phyloP scores from a whole-genome alignment of 768 basidiomycete genomes.

The Leucosporidium yakuticum region DNA sequence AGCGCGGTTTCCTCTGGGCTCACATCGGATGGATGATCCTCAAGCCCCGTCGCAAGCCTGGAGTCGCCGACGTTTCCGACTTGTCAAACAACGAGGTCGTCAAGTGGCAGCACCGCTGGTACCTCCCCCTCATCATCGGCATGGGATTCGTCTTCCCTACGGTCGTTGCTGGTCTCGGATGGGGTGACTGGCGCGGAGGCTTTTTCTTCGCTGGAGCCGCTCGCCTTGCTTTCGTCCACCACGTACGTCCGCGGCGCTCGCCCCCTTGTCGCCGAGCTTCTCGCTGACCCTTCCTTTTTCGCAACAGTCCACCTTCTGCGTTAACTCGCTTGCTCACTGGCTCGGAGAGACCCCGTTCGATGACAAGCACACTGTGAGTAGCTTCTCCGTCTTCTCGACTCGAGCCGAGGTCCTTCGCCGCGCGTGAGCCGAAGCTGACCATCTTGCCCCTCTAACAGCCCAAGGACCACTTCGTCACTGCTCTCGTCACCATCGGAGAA shows the following conservation, averaged over 20 bases:
- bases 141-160: slow-evolving; percentile 70
- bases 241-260: slow-evolving; percentile 53
- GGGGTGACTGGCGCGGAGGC: slow-evolving; percentile 72
- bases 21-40: slow-evolving; percentile 81
- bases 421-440: slow-evolving; percentile 32
- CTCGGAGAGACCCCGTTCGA: slow-evolving; percentile 76
- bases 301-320: slow-evolving; percentile 70
- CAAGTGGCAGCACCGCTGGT: slow-evolving; percentile 70
- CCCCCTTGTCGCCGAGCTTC: neutral
- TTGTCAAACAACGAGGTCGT: slow-evolving; percentile 63
- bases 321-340: slow-evolving; percentile 83
- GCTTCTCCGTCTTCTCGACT: slow-evolving; percentile 5
- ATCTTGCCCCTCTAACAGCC: slow-evolving; percentile 34
- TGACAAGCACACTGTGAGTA: slow-evolving; percentile 64
- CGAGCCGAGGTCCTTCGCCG: no score
- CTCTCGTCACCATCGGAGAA: slow-evolving; percentile 76
- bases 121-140: slow-evolving; percentile 56
- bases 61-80: slow-evolving; percentile 66
- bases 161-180: slow-evolving; percentile 61
- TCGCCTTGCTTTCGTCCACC: slow-evolving; percentile 69
- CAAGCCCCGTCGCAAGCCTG: slow-evolving; percentile 65
- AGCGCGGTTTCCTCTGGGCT: slow-evolving; percentile 69
- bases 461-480: slow-evolving; percentile 60
- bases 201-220: slow-evolving; percentile 68
- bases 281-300: neutral